Conservation (phyloP, 2,329 filamentous ascomycete species). For the Colletotrichum destructivum region DNA sequence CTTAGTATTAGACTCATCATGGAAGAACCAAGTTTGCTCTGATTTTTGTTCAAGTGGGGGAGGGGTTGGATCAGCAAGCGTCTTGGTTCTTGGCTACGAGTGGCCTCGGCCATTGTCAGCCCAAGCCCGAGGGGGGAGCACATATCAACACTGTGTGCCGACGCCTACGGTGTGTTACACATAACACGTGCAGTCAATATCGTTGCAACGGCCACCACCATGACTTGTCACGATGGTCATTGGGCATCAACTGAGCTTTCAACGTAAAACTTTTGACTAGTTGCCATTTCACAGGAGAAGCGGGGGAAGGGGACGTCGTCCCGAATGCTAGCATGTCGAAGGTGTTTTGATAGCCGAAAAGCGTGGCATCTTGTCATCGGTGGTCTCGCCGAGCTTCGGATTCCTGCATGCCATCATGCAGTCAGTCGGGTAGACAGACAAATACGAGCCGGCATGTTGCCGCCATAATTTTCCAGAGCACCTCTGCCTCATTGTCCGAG, state of each 20-base stretch:
- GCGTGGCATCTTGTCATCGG: slow-evolving; percentile 18
- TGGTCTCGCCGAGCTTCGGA: slow-evolving; percentile 17
- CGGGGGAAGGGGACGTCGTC: too few species aligned
- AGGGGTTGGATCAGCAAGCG: background rate
- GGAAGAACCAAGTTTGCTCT: background rate
- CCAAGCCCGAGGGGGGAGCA: background rate
- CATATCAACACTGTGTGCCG: slow-evolving; percentile 8
- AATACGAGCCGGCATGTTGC: slow-evolving; percentile 11
- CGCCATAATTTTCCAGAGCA: background rate
- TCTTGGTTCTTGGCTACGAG: background rate
- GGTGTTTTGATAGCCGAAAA: slow-evolving; percentile 37
- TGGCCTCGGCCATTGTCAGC: background rate
- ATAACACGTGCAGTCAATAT: slow-evolving; percentile 7
- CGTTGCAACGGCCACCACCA: slow-evolving; percentile 6
- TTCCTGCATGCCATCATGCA: slow-evolving; percentile 36
- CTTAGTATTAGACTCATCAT: background rate
- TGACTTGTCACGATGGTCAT: slow-evolving; percentile 1
- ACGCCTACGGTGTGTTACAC: slow-evolving; percentile 18
- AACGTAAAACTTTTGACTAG: background rate
- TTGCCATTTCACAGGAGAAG: background rate
- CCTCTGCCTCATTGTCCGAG: background rate
- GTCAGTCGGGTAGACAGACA: slow-evolving; percentile 26
- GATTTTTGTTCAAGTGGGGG: background rate
- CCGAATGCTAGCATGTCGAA: background rate
- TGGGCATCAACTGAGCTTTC: slow-evolving; percentile 13